Percentiles rank a stretch among this genome's conserved stretches.
phyloP scores from a whole-genome alignment of 306 rosid genomes.

The Quercus bicolor region DNA sequence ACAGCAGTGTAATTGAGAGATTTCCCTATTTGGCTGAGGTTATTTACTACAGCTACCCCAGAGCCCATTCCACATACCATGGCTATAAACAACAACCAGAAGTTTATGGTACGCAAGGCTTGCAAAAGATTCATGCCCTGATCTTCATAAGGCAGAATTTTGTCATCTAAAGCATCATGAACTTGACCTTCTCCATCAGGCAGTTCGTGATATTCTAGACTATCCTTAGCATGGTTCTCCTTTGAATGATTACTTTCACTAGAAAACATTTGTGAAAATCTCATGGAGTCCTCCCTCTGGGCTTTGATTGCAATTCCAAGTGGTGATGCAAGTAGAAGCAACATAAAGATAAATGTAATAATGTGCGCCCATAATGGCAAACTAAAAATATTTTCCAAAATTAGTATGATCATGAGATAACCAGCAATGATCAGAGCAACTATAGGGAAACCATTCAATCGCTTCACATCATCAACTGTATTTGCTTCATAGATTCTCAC shows the following conservation, averaged over 20 bases:
- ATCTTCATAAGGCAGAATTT: constrained; percentile 21
- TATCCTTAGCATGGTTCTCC: constrained; percentile 11
- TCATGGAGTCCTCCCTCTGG: constrained; percentile 35
- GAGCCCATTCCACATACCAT: constrained; percentile 91
- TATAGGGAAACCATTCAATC: constrained; percentile 54
- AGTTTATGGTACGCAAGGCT: constrained; percentile 57
- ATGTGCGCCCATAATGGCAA: constrained; percentile 49
- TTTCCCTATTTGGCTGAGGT: constrained; percentile 83
- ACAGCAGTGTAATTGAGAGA: constrained; percentile 64
- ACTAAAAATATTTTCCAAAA: constrained; percentile 41
- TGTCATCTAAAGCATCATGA: constrained; percentile 22
- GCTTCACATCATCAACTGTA: constrained; percentile 45
- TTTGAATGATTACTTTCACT: constrained; percentile 22
- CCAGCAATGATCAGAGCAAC: constrained; percentile 54
- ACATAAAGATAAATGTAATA: constrained; percentile 38
- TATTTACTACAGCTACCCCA: constrained; percentile 71
- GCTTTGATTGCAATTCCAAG: constrained; percentile 61
- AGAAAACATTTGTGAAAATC: background rate
- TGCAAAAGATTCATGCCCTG: constrained; percentile 46
- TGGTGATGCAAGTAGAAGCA: constrained; percentile 58
- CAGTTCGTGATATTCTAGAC: constrained; percentile 41
- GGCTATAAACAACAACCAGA: constrained; percentile 76
- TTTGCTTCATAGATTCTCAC: constrained; percentile 56
- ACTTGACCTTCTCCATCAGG: constrained; percentile 35
- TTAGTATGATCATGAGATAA: constrained; percentile 58